These are phyloP conservation scores for Mycogone perniciosa DNA, from an alignment of 2,329 filamentous ascomycete genomes.

Conservation along the genomic window DNA sequence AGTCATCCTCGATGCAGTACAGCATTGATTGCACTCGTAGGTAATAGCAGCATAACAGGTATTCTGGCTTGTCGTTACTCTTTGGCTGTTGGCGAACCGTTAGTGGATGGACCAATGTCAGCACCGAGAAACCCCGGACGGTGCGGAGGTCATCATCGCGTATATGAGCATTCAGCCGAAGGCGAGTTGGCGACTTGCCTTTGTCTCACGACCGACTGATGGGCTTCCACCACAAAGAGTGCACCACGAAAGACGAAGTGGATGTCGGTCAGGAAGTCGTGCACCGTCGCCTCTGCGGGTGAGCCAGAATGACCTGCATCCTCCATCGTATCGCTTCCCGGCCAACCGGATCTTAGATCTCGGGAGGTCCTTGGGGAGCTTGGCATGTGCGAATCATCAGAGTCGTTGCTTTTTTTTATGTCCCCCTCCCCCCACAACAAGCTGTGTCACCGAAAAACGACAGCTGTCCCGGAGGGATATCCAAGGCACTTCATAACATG, in stretches of 20 bases:
- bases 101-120: neutral
- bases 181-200: neutral
- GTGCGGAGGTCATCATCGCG: neutral
- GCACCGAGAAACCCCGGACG: neutral
- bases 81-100: neutral
- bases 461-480: too few species aligned
- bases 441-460: too few species aligned
- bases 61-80: too few species aligned
- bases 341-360: neutral
- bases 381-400: neutral
- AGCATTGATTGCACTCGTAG: too few species aligned
- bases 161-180: neutral
- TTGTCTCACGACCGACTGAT: neutral
- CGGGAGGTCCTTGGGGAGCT: neutral
- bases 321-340: neutral
- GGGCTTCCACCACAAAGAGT: neutral
- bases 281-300: too few species aligned
- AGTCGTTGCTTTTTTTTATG: neutral
- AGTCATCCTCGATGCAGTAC: too few species aligned
- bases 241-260: too few species aligned
- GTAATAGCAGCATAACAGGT: too few species aligned
- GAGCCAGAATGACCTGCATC: neutral
- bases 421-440: neutral
- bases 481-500: neutral
- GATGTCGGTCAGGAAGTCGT: too few species aligned